Evolutionary conservation across 176 grass and related monocot species (phyloP), one percentile per base, ranked within the genome.

Genomic region (Cenchrus purpureus): DNA sequence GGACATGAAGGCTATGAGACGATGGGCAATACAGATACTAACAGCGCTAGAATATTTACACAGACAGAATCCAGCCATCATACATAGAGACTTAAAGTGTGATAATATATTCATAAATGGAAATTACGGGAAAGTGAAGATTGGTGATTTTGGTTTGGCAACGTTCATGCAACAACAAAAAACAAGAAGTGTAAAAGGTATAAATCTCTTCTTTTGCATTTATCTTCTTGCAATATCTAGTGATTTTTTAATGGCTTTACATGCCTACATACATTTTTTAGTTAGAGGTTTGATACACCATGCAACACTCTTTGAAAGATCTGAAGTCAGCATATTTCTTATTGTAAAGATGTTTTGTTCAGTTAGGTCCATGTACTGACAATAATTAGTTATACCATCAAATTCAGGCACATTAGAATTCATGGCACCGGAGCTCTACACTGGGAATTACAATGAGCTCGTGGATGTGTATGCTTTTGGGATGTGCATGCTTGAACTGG

Each of bases 61-160:
- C 14, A 67, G 56, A 55, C 84, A 87, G 16, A 76, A 89, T 14
- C 69, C 80, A 0, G 37, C 84, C 0, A 81, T 92, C 42, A 92
- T 92, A 25, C 84, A 89, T 25, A 80, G 87, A 70, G 90, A 89
- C 45, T 73, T 92, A 50, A 92, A 87, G 49, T 92, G 91, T 61
- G 80, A 89, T 49, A 89, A 89, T 20, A 81, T 89, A 73, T 89
- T 92, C 64, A 89, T 92, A 74, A 92, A 92, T 45, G 87, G 9
- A 50, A 50, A 50, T 50, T 8, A 50, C 2, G 48, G 48, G 9
- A 50, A 50, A 50, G 48, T 50, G 48, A 50, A 50, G 48, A 86
- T 50, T 50, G 48, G 9, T 50, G 48, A 50, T 50, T 50, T 50
- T 50, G 48, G 48, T 50, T 50, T 50, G 48, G 7, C 9, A 11